phyloP scores from a whole-genome alignment of 2,329 filamentous ascomycete species.

The Fonsecaea multimorphosa region DNA sequence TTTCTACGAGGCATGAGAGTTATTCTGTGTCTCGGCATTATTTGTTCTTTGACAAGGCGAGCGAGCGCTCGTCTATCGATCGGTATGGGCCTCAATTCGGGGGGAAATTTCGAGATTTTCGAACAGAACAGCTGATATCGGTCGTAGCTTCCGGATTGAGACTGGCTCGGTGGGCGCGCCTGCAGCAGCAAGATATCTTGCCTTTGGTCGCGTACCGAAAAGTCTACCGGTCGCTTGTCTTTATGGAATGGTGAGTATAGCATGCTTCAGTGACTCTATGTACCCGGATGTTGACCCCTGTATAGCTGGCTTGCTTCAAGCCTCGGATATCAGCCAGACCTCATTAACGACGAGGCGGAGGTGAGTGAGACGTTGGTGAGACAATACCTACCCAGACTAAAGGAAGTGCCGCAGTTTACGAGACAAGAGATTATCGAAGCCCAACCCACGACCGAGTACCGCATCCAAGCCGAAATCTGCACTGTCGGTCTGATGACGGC shows the following conservation, averaged over 20 bases:
- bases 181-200: constrained; percentile 13
- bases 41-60: constrained; percentile 26
- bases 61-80: constrained; percentile 20
- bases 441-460: constrained; percentile 19
- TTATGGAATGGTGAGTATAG: constrained; percentile 24
- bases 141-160: constrained; percentile 17
- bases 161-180: constrained; percentile 22
- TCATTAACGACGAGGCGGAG: constrained; percentile 16
- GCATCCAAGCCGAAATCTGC: constrained; percentile 23
- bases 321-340: constrained; percentile 22
- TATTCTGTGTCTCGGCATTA: constrained; percentile 23
- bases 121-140: constrained; percentile 3
- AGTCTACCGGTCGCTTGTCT: constrained; percentile 24
- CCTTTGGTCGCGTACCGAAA: constrained; percentile 12
- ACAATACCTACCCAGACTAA: background rate
- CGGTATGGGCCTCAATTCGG: background rate
- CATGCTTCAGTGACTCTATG: background rate
- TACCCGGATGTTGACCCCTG: background rate
- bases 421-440: constrained; percentile 16
- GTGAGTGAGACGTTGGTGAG: constrained; percentile 4
- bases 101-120: background rate
- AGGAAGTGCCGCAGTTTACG: constrained; percentile 10
- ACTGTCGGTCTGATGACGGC: constrained; percentile 18
- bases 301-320: constrained; percentile 23
- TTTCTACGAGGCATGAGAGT: constrained; percentile 26